Conservation (phyloP, 257 asterid genomes). For the Eustoma russellianum region DNA sequence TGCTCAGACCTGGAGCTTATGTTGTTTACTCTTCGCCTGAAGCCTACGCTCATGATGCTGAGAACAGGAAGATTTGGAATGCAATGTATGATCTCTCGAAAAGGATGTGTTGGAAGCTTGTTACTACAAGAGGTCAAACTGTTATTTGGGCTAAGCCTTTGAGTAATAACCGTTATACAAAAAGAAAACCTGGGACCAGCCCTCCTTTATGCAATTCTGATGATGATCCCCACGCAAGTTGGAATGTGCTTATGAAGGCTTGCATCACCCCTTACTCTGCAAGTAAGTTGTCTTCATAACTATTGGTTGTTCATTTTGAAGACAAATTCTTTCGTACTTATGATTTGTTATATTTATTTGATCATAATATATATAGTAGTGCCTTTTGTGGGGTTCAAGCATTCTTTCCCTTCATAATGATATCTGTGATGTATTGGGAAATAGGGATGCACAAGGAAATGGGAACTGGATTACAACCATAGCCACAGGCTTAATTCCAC, state of each 20-base stretch:
- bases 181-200: slow-evolving; percentile 51
- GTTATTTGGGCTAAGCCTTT: slow-evolving; percentile 89
- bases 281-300: slow-evolving; percentile 34
- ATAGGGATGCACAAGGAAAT: slow-evolving; percentile 69
- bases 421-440: not conserved
- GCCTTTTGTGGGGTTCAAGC: not conserved
- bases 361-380: too few species aligned
- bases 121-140: slow-evolving; percentile 67
- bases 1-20: slow-evolving; percentile 93
- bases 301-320: slow-evolving; percentile 1
- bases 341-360: too few species aligned
- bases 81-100: slow-evolving; percentile 64
- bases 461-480: slow-evolving; percentile 72
- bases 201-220: slow-evolving; percentile 61
- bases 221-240: slow-evolving; percentile 76
- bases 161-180: slow-evolving; percentile 64
- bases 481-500: slow-evolving; percentile 82
- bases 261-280: slow-evolving; percentile 79
- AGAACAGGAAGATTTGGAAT: slow-evolving; percentile 71
- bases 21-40: slow-evolving; percentile 92
- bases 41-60: slow-evolving; percentile 79
- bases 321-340: not conserved
- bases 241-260: slow-evolving; percentile 83
- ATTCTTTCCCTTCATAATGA: not conserved
- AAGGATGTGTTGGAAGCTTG: slow-evolving; percentile 95